Conservation (phyloP, 2,329 filamentous ascomycete genomes). For the Helicocarpus griseus region DNA sequence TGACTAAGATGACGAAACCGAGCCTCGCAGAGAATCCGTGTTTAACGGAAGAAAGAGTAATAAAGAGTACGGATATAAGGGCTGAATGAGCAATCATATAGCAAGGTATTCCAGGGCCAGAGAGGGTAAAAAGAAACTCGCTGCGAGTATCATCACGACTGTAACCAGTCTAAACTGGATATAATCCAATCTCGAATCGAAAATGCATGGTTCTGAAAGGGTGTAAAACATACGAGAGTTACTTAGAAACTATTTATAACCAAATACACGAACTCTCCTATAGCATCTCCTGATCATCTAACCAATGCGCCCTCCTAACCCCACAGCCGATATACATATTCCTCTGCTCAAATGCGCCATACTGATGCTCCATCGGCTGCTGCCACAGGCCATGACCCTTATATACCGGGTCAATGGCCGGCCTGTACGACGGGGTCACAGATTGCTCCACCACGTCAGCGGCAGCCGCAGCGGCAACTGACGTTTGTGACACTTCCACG, state of each 20-base stretch:
- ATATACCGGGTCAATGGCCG: conserved; percentile 33
- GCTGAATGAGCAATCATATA: too few relatives aligned
- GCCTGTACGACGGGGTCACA: conserved; percentile 24
- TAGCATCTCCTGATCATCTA: conserved; percentile 17
- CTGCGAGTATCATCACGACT: background rate
- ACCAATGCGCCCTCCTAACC: conserved; percentile 11
- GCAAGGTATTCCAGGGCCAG: too few relatives aligned
- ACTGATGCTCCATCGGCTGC: conserved; percentile 29
- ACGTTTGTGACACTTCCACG: conserved; percentile 1
- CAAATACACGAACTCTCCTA: conserved; percentile 1
- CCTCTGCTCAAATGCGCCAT: conserved; percentile 28
- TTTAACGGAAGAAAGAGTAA: too few relatives aligned
- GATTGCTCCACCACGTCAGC: conserved; percentile 17
- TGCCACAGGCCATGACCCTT: conserved; percentile 31
- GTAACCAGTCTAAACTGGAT: background rate
- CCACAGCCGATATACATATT: conserved; percentile 17
- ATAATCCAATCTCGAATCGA: background rate
- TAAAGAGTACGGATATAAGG: too few relatives aligned
- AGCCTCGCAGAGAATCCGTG: too few relatives aligned
- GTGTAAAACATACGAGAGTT: background rate
- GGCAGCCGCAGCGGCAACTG: conserved; percentile 9
- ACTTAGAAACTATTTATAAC: background rate
- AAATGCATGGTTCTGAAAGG: background rate
- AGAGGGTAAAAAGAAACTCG: background rate
- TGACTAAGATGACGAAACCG: too few relatives aligned